Conservation (phyloP, 1,284 basidiomycete genomes). For the Chalciporus sp. region DNA sequence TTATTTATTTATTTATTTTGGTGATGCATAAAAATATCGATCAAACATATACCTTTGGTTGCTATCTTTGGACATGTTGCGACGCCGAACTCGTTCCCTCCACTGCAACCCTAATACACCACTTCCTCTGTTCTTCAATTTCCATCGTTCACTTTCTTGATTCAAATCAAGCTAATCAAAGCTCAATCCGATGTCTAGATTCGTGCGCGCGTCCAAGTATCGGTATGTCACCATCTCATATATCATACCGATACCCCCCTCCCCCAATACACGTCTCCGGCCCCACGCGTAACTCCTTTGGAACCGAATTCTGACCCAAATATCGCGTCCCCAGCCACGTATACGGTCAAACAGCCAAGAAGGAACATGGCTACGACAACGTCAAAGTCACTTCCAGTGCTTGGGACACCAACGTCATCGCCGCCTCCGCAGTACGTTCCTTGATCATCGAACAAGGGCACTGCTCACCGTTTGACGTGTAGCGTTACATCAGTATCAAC, state of each 20-base stretch:
- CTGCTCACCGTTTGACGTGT: not conserved
- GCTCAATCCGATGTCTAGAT: conserved; percentile 59
- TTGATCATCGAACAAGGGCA: not conserved
- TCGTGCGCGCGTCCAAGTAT: conserved; percentile 74
- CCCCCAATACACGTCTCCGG: not conserved
- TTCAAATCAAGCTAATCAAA: not conserved
- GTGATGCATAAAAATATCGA: not conserved
- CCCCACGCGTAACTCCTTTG: not conserved
- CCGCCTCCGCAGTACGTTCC: conserved; percentile 73
- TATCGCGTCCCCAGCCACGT: conserved; percentile 67
- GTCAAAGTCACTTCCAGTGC: conserved; percentile 88
- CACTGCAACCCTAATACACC: not conserved
- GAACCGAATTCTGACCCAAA: conserved; percentile 4
- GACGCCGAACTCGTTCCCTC: not conserved
- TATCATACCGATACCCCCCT: conserved; percentile 1
- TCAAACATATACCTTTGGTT: not conserved
- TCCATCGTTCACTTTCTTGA: not conserved
- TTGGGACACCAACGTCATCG: conserved; percentile 95
- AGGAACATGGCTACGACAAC: conserved; percentile 86
- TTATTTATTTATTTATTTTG: not conserved
- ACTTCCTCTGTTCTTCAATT: not conserved
- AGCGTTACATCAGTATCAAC: conserved; percentile 90
- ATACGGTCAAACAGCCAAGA: conserved; percentile 84
- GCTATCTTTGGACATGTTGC: not conserved
- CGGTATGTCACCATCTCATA: conserved; percentile 47